Evolutionary conservation across 805 yeast genomes (phyloP).

Genomic region (Yamadazyma philogaea): DNA sequence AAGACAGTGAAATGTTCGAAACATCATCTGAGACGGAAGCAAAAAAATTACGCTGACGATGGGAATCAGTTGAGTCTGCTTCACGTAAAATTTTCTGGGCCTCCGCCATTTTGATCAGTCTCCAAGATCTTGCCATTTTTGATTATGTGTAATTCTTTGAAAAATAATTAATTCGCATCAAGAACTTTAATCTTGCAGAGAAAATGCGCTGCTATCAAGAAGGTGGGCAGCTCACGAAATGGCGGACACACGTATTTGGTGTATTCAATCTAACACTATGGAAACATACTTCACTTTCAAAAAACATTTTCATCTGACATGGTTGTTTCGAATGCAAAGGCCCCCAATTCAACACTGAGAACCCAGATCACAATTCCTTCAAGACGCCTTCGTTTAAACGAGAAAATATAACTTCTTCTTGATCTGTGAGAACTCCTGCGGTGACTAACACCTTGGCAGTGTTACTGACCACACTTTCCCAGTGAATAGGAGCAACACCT

Average conservation of each 20-base stretch:
- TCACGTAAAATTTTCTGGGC: background rate
- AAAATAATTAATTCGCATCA: background rate
- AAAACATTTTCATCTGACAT: too few species aligned
- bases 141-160: background rate
- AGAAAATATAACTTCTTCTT: slow-evolving; percentile 20
- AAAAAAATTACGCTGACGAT: background rate
- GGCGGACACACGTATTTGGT: too few species aligned
- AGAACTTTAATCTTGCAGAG: background rate
- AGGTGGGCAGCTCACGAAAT: too few species aligned
- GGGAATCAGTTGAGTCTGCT: background rate
- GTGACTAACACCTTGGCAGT: slow-evolving; percentile 56
- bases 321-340: too few species aligned
- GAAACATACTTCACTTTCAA: too few species aligned
- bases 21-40: background rate
- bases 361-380: background rate
- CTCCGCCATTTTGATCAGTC: background rate
- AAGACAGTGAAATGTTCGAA: background rate
- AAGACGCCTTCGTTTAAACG: slow-evolving; percentile 25
- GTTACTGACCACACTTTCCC: slow-evolving; percentile 46
- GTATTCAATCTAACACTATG: too few species aligned
- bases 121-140: background rate
- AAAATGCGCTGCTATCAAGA: too few species aligned
- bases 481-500: slow-evolving; percentile 41
- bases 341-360: too few species aligned
- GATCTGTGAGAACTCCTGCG: slow-evolving; percentile 57